These are phyloP conservation scores for Rhodomyrtus tomentosa DNA, from an alignment of 345 rosid genomes.

Conservation along the genomic window DNA sequence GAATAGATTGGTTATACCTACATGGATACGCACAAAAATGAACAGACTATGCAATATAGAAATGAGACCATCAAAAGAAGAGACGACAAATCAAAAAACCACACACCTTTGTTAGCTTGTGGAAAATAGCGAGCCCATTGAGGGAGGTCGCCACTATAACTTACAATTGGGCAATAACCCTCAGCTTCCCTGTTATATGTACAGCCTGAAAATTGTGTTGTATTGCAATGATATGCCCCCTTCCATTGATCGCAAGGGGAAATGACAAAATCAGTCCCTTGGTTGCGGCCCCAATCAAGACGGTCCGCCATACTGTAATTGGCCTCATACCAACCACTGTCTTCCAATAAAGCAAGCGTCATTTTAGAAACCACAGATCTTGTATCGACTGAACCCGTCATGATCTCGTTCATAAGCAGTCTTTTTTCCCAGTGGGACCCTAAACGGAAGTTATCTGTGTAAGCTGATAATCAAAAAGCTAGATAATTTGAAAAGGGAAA, in stretches of 20 bases:
- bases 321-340: slow-evolving; percentile 99
- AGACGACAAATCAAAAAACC: neutral
- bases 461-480: neutral
- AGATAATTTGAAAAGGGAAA: neutral
- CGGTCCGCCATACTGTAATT: slow-evolving; percentile 95
- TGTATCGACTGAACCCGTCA: slow-evolving; percentile 99
- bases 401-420: slow-evolving; percentile 97
- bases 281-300: slow-evolving; percentile 97
- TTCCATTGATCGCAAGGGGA: slow-evolving; percentile 93
- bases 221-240: slow-evolving; percentile 93
- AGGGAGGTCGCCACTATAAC: slow-evolving; percentile 88
- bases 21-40: neutral
- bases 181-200: slow-evolving; percentile 99
- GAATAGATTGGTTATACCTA: neutral
- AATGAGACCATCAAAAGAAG: neutral
- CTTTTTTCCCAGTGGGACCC: slow-evolving; percentile 99
- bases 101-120: slow-evolving; percentile 85
- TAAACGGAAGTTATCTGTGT: slow-evolving; percentile 8
- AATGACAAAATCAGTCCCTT: slow-evolving; percentile 91
- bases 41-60: neutral
- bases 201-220: slow-evolving; percentile 88
- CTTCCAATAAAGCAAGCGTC: slow-evolving; percentile 93
- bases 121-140: slow-evolving; percentile 97
- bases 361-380: slow-evolving; percentile 97
- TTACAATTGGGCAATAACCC: slow-evolving; percentile 96